phyloP scores from a whole-genome alignment of 1,284 basidiomycete species.

The Clitocybe nebularis region DNA sequence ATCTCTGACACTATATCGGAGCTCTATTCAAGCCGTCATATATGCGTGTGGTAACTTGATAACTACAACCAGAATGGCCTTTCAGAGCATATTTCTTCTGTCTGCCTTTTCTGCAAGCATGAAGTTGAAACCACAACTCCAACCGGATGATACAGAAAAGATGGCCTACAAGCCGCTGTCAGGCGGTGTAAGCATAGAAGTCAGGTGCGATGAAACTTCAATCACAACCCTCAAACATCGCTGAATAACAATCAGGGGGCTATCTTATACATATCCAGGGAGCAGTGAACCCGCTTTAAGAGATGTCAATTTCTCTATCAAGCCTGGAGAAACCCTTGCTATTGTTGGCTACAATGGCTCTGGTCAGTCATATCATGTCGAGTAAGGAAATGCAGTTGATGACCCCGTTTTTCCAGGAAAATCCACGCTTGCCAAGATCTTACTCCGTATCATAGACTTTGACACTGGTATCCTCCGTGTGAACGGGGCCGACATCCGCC shows the following conservation, averaged over 20 bases:
- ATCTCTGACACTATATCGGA: conserved; percentile 71
- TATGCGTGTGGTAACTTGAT: conserved; percentile 58
- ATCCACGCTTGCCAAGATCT: conserved; percentile 75
- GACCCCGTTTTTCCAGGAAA: conserved; percentile 48
- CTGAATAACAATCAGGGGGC: conserved; percentile 40
- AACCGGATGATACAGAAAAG: conserved; percentile 49
- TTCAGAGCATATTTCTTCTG: conserved; percentile 79
- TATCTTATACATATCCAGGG: conserved; percentile 78
- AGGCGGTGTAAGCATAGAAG: conserved; percentile 66
- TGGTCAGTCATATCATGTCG: conserved; percentile 38
- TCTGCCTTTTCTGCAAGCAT: conserved; percentile 75
- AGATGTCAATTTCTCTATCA: conserved; percentile 64
- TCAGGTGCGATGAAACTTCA: conserved; percentile 44
- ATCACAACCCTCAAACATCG: conserved; percentile 9
- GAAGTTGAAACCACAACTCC: conserved; percentile 62
- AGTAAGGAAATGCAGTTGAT: conserved; percentile 5
- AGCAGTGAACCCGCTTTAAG: conserved; percentile 58
- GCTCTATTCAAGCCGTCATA: conserved; percentile 68
- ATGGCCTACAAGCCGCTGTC: conserved; percentile 42
- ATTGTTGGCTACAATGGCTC: conserved; percentile 83
- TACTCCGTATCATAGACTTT: conserved; percentile 74
- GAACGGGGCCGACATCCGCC: conserved; percentile 65
- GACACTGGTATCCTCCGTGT: conserved; percentile 60
- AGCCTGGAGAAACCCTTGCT: conserved; percentile 74
- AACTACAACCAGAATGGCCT: conserved; percentile 62